Evolutionary conservation across 192 early-diverging fungal genomes (phyloP), one percentile per base, ranked within the genome.

Genomic region (Rhizophagus sp.): DNA sequence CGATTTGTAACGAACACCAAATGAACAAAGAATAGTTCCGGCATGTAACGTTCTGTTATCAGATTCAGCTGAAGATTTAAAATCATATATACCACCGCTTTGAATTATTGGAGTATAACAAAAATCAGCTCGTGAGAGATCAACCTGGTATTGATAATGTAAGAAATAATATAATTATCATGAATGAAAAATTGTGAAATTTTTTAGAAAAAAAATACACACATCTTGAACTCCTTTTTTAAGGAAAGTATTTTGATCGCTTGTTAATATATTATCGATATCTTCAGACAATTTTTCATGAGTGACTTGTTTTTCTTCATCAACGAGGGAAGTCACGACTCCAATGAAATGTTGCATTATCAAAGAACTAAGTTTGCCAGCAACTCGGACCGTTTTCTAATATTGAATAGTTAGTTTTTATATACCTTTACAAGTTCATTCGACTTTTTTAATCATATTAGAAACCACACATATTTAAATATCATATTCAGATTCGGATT

Each of bases 21-120:
- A 86, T 6, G 96, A 95, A 85, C 96, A 98, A 62, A 99, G 82
- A 52, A 99, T 93, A 0, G 94, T 96, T 41, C 96, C 97, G 24
- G 33, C 75, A 77, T 96, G 95, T 44, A 99, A 84, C 41, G 84
- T 82, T n/a, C 90, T 90, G 0, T 85, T 83, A 84, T 93, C 91
- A 36, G 95, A 96, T 50, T 84, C 84, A 9, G 96, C 97, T 4
- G 91, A 92, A 13, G 94, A 89, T 76, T 89, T 90, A 73, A 99
- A 87, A 78, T 97, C 93, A 83, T 96, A 99, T 49, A 90, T 87
- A 57, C 97, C 97, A 75, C 98, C 98, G 86, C 95, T 96, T 85
- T 98, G 97, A 79, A 99, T 92, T 71, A 97, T 95, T 10, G 98
- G 98, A 10, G 91, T 86, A 62, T 97, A 95, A 80, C 96, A 95